Percentiles rank a stretch among this genome's conserved stretches.
Evolutionary conservation across 768 basidiomycete genomes (phyloP).

Genomic region (Tephrocybe sp.): DNA sequence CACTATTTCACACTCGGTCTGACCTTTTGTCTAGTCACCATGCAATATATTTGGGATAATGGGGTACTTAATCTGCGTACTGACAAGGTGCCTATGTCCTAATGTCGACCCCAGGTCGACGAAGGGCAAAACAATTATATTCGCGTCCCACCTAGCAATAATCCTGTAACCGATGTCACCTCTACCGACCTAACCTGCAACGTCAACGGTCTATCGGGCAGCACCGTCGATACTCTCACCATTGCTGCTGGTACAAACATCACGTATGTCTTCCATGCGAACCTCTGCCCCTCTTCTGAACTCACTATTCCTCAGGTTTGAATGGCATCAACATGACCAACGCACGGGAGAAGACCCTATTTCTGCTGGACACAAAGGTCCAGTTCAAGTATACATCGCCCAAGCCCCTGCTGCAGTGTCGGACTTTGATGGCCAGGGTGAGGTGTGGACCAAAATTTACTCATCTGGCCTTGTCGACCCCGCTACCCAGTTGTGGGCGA

Average conservation of each 20-base stretch:
- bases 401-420: conserved; percentile 47
- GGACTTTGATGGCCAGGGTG: conserved; percentile 45
- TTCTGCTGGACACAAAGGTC: conserved; percentile 50
- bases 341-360: conserved; percentile 55
- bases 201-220: conserved; percentile 45
- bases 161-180: conserved; percentile 55
- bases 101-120: conserved; percentile 33
- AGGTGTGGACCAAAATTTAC: conserved; percentile 58
- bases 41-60: conserved; percentile 54
- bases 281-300: background rate
- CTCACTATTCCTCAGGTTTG: conserved; percentile 33
- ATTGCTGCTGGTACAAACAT: conserved; percentile 46
- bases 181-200: conserved; percentile 55
- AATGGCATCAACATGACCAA: conserved; percentile 57
- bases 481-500: conserved; percentile 40
- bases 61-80: conserved; percentile 29
- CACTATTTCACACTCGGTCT: background rate
- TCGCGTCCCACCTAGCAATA: conserved; percentile 52
- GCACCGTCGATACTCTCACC: conserved; percentile 36
- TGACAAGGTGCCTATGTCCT: background rate
- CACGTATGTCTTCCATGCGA: conserved; percentile 25
- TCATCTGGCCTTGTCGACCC: conserved; percentile 44
- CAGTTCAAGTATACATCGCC: conserved; percentile 51
- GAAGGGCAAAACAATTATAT: conserved; percentile 45
- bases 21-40: conserved; percentile 34